Conservation (phyloP, 176 grass and related monocot genomes). For the Puya raimondii region DNA sequence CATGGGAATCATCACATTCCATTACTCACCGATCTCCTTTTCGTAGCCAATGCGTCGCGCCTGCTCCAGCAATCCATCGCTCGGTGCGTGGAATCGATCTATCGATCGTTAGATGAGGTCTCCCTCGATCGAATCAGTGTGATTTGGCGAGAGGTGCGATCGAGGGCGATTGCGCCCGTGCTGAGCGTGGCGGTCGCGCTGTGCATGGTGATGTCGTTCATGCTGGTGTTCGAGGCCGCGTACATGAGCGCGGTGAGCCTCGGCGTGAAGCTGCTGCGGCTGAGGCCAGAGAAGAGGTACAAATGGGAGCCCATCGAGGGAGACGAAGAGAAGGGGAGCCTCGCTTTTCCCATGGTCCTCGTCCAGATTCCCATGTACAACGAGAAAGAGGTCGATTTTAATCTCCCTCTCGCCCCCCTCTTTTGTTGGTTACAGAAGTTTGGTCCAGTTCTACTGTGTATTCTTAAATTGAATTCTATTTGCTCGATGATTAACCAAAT, state of each 20-base stretch:
- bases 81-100: background rate
- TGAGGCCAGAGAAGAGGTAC: constrained; percentile 39
- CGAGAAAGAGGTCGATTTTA: background rate
- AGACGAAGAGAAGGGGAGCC: constrained; percentile 21
- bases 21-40: background rate
- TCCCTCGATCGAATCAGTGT: constrained; percentile 1
- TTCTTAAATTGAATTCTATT: too few species aligned
- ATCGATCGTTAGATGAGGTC: background rate
- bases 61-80: background rate
- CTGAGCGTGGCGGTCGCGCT: constrained; percentile 40
- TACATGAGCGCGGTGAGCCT: constrained; percentile 66
- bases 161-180: constrained; percentile 32
- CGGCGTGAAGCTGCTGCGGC: constrained; percentile 26
- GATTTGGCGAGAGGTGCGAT: constrained; percentile 27
- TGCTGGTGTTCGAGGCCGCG: constrained; percentile 65
- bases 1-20: background rate
- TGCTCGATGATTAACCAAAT: too few species aligned
- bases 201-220: constrained; percentile 73
- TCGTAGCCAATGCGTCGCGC: background rate
- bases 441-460: too few species aligned
- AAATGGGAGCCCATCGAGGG: constrained; percentile 46
- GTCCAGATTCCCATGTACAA: constrained; percentile 55
- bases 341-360: constrained; percentile 59
- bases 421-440: too few species aligned
- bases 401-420: background rate